phyloP scores from a whole-genome alignment of 1,284 basidiomycete species.

The Trichosporon sp. region DNA sequence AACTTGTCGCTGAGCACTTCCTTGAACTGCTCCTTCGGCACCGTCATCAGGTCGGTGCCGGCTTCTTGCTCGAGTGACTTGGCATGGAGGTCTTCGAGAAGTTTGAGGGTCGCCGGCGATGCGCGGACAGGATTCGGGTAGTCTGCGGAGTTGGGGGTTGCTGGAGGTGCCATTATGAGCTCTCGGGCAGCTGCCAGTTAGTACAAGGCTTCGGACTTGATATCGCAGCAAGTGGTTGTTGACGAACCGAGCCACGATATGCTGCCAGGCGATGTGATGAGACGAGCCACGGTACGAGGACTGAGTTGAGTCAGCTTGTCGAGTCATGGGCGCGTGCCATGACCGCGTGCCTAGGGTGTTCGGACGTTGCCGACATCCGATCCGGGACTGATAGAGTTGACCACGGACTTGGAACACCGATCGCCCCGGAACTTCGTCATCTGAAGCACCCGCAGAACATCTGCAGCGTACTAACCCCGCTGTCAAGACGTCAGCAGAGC shows the following conservation, averaged over 20 bases:
- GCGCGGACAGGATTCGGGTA: slow-evolving; percentile 16
- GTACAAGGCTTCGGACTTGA: too few species aligned
- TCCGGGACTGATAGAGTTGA: not conserved
- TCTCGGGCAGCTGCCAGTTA: too few species aligned
- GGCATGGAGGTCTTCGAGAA: slow-evolving; percentile 26
- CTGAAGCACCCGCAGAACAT: not conserved
- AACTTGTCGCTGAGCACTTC: slow-evolving; percentile 30
- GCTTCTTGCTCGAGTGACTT: slow-evolving; percentile 24
- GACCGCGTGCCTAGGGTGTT: not conserved
- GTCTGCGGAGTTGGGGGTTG: slow-evolving; percentile 6
- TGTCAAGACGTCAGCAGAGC: not conserved
- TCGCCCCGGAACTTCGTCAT: not conserved
- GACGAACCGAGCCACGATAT: too few species aligned
- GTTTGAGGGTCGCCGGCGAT: slow-evolving; percentile 13
- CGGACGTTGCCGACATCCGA: not conserved
- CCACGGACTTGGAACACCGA: not conserved
- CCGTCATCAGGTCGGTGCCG: slow-evolving; percentile 5
- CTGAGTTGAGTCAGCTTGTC: not conserved
- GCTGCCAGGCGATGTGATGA: too few species aligned
- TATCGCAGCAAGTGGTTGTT: too few species aligned
- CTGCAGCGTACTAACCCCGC: not conserved
- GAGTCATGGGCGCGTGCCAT: not conserved
- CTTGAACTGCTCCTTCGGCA: slow-evolving; percentile 17
- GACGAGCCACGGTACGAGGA: not conserved
- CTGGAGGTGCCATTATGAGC: not conserved